phyloP scores from a whole-genome alignment of 768 basidiomycete genomes.

The Pholiota conissans region DNA sequence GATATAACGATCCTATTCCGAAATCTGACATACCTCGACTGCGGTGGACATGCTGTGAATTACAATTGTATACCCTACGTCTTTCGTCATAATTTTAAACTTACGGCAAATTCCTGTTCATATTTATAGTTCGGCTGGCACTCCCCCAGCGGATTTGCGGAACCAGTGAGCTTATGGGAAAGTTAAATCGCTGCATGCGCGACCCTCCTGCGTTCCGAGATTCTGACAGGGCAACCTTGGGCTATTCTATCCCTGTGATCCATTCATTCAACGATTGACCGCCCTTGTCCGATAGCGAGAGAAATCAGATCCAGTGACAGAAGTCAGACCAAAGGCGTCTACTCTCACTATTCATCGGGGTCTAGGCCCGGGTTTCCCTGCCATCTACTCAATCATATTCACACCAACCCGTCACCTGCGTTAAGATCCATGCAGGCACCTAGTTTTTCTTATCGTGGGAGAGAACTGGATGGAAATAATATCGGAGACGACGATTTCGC shows the following conservation, averaged over 20 bases:
- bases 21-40: background rate
- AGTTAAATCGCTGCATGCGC: background rate
- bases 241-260: background rate
- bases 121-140: background rate
- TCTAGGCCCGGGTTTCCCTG: background rate
- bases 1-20: background rate
- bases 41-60: background rate
- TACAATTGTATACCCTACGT: background rate
- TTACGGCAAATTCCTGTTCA: background rate
- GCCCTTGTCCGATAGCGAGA: background rate
- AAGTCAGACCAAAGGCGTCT: background rate
- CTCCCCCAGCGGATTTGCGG: background rate
- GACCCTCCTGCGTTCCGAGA: background rate
- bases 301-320: background rate
- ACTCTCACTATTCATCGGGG: background rate
- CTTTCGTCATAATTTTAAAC: background rate
- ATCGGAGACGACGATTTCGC: slow-evolving; percentile 4
- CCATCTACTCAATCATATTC: slow-evolving; percentile 14
- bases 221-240: slow-evolving; percentile 1
- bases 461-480: slow-evolving; percentile 18
- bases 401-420: slow-evolving; percentile 15
- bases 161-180: background rate
- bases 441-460: slow-evolving; percentile 12
- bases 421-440: slow-evolving; percentile 10
- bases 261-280: background rate